Evolutionary conservation across 768 basidiomycete genomes (phyloP).

Genomic region (Postia placenta): DNA sequence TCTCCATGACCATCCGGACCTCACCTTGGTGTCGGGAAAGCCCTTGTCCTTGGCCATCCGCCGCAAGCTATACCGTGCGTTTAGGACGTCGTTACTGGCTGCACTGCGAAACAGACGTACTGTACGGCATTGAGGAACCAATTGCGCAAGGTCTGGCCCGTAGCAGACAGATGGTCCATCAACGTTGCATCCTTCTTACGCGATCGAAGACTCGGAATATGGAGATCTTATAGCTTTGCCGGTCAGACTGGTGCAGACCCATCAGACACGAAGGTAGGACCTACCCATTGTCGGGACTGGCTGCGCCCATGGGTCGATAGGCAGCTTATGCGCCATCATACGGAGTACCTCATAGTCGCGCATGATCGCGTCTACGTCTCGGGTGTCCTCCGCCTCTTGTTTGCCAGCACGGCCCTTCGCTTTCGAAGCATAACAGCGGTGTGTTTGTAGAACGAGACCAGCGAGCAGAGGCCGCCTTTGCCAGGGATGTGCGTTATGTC

Average conservation of each 20-base stretch:
- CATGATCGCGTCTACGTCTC: background rate
- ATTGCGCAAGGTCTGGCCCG: slow-evolving; percentile 10
- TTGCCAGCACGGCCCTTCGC: slow-evolving; percentile 6
- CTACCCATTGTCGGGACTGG: slow-evolving; percentile 9
- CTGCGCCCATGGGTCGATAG: slow-evolving; percentile 14
- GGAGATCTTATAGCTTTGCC: slow-evolving; percentile 13
- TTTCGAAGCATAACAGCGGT: slow-evolving; percentile 9
- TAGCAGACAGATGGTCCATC: slow-evolving; percentile 12
- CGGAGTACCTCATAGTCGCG: background rate
- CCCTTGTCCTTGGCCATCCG: slow-evolving; percentile 28
- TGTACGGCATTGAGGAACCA: slow-evolving; percentile 27
- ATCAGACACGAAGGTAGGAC: background rate
- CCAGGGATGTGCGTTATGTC: background rate
- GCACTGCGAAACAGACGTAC: slow-evolving; percentile 15
- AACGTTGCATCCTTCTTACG: slow-evolving; percentile 11
- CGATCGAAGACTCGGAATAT: slow-evolving; percentile 15
- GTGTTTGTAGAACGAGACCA: slow-evolving; percentile 6
- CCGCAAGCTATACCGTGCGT: slow-evolving; percentile 25
- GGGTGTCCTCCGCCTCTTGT: background rate
- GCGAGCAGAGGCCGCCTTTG: slow-evolving; percentile 8
- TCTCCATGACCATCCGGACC: slow-evolving; percentile 16
- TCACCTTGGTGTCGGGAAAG: slow-evolving; percentile 27
- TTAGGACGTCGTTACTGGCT: background rate
- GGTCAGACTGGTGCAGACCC: background rate
- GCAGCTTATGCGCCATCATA: slow-evolving; percentile 1